These are phyloP conservation scores for Exsudoporus floridanus DNA, from an alignment of 1,284 basidiomycete species.

Conservation along the genomic window DNA sequence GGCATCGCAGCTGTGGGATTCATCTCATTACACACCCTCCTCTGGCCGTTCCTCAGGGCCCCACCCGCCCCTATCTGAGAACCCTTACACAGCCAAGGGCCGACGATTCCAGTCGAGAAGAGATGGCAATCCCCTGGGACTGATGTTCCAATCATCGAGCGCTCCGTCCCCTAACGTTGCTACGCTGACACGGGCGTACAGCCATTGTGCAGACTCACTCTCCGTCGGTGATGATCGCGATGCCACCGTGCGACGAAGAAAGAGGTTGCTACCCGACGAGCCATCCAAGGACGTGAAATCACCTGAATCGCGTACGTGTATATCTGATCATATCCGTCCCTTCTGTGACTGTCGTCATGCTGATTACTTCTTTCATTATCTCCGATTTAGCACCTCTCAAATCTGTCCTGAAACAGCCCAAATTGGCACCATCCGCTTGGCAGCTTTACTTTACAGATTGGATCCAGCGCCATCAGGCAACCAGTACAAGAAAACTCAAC, in stretches of 20 bases:
- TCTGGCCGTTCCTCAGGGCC: constrained; percentile 39
- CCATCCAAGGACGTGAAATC: constrained; percentile 35
- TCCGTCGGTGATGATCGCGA: constrained; percentile 63
- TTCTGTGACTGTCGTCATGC: constrained; percentile 28
- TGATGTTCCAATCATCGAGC: constrained; percentile 75
- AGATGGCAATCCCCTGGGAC: constrained; percentile 50
- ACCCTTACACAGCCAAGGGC: constrained; percentile 31
- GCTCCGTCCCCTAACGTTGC: constrained; percentile 54
- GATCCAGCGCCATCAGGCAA: constrained; percentile 86
- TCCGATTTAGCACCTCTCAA: constrained; percentile 51
- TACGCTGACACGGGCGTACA: constrained; percentile 54
- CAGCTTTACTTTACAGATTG: constrained; percentile 97
- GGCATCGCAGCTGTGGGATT: constrained; percentile 64
- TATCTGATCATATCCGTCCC: constrained; percentile 33
- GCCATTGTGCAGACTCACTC: constrained; percentile 62
- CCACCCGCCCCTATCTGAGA: constrained; percentile 47
- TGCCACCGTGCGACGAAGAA: constrained; percentile 67
- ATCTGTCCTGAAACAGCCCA: constrained; percentile 80
- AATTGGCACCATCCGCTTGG: constrained; percentile 93
- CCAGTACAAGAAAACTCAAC: constrained; percentile 81
- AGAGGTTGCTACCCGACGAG: constrained; percentile 51
- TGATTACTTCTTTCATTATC: constrained; percentile 24
- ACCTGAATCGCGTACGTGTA: constrained; percentile 33
- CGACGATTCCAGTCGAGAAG: constrained; percentile 38
- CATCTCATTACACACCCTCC: constrained; percentile 35